These are phyloP conservation scores for Senna siamea DNA, from an alignment of 306 rosid genomes.

Conservation along the genomic window DNA sequence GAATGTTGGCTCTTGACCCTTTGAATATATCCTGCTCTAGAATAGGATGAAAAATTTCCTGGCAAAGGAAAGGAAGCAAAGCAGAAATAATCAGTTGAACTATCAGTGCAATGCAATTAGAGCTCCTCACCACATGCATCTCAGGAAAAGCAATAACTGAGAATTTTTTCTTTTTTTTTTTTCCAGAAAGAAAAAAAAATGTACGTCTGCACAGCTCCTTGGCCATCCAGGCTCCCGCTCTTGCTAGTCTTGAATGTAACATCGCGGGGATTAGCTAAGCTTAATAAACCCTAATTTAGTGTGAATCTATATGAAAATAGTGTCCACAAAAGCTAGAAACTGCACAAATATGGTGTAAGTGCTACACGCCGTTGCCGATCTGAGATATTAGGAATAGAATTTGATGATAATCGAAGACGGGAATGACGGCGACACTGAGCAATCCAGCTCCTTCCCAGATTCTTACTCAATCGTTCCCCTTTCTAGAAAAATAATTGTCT, in stretches of 20 bases:
- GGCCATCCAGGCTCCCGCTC: slow-evolving; percentile 24
- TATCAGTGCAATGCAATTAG: neutral
- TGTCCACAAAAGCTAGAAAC: neutral
- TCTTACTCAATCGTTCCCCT: no score
- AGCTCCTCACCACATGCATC: neutral
- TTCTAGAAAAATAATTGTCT: no score
- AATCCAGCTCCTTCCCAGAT: neutral
- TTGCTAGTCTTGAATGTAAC: slow-evolving; percentile 25
- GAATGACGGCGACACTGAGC: neutral
- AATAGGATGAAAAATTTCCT: slow-evolving; percentile 39
- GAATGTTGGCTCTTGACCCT: neutral
- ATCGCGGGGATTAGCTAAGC: slow-evolving; percentile 8
- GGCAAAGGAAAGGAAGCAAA: slow-evolving; percentile 26
- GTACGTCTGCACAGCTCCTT: slow-evolving; percentile 36
- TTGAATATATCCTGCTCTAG: slow-evolving; percentile 26
- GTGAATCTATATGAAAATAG: neutral
- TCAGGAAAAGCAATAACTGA: neutral
- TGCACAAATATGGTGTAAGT: neutral
- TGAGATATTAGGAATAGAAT: neutral
- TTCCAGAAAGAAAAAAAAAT: neutral
- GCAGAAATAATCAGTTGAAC: neutral
- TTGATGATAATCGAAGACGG: neutral
- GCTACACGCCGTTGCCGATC: neutral
- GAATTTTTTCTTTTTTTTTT: neutral
- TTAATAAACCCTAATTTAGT: neutral